phyloP scores from a whole-genome alignment of 176 grass and related monocot species.

The Musa acuminata region DNA sequence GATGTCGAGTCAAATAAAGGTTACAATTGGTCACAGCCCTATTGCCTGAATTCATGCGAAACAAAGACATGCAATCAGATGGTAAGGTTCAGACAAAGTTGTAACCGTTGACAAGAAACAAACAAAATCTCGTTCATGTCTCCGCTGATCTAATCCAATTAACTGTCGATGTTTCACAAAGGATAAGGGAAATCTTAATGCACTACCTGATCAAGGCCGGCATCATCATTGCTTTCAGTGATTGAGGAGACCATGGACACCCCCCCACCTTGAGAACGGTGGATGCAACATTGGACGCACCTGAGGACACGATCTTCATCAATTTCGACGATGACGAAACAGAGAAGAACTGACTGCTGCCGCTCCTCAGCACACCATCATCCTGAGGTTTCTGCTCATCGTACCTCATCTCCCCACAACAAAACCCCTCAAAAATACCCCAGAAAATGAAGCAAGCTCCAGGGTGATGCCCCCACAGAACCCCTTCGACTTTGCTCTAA shows the following conservation, averaged over 20 bases:
- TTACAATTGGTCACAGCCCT: too few species aligned
- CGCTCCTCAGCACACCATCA: constrained; percentile 5
- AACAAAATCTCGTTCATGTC: not conserved
- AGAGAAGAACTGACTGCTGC: constrained; percentile 47
- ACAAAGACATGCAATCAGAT: not conserved
- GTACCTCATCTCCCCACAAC: constrained; percentile 45
- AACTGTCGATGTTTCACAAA: not conserved
- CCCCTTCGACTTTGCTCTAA: too few species aligned
- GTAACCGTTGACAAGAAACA: not conserved
- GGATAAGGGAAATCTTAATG: not conserved
- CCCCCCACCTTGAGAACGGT: constrained; percentile 28
- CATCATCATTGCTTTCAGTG: too few species aligned
- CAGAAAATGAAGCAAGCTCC: not conserved
- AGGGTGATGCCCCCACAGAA: not conserved
- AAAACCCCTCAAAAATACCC: not conserved
- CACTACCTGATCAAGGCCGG: not conserved
- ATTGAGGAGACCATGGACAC: too few species aligned
- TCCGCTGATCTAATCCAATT: constrained; percentile 10
- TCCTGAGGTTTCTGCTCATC: constrained; percentile 42
- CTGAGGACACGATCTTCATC: constrained; percentile 78
- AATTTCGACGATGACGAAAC: constrained; percentile 58
- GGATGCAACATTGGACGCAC: constrained; percentile 77
- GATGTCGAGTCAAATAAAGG: too few species aligned
- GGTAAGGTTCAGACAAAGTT: not conserved
- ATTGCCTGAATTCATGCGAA: not conserved